Evolutionary conservation across 345 rosid genomes (phyloP).

Genomic region (Acer yangbiense): DNA sequence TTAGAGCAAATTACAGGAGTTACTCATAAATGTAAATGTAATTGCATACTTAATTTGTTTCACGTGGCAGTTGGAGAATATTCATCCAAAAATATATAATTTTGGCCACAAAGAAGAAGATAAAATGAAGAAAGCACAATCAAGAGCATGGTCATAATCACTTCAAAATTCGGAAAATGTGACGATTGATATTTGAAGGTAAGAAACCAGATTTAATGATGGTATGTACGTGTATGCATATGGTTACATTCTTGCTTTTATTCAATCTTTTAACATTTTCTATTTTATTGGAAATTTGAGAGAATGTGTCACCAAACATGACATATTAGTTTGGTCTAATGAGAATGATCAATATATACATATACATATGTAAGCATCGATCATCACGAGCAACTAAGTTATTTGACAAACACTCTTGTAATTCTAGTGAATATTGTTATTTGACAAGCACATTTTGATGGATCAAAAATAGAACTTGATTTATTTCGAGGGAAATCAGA

Average conservation of each 20-base stretch:
- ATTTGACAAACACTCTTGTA: too few species aligned
- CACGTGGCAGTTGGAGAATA: too few species aligned
- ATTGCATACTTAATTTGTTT: too few species aligned
- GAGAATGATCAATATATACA: background rate
- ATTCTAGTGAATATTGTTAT: too few species aligned
- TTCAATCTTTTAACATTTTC: background rate
- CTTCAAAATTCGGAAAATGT: background rate
- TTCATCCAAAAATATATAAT: background rate
- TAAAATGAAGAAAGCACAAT: background rate
- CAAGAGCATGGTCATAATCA: background rate
- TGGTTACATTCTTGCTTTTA: background rate
- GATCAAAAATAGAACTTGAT: too few species aligned
- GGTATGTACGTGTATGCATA: background rate
- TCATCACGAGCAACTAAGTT: background rate
- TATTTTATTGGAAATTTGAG: background rate
- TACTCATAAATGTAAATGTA: too few species aligned
- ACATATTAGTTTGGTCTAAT: background rate
- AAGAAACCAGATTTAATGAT: background rate
- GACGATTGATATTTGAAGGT: conserved; percentile 2
- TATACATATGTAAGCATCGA: background rate
- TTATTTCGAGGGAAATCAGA: too few species aligned
- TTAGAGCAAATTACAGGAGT: too few species aligned
- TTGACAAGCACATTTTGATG: too few species aligned
- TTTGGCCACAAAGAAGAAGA: background rate
- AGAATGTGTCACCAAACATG: conserved; percentile 1